Base-by-base conservation (phyloP, 495 filamentous ascomycete species). In the Neurospora sp. region DNA sequence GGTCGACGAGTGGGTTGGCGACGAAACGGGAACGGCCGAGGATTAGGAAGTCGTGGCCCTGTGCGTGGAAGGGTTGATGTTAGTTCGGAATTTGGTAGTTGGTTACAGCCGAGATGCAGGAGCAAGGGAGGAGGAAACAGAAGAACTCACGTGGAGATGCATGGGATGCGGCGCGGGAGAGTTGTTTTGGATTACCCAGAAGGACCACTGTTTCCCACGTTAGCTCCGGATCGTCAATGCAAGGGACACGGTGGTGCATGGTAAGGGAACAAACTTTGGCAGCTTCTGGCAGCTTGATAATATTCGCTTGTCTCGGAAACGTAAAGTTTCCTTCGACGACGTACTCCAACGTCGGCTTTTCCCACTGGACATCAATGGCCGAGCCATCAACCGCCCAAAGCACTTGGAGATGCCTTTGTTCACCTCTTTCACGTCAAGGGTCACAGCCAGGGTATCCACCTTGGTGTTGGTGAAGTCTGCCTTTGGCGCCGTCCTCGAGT, bases 41-140 rank as follows among this genome's bases (percentile, higher is more conserved):
- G 31, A 90, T 78, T 59, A 77, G 82, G 81, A 90, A 90, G 74
- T 90, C 83, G 74, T 91, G 84, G 22, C 87, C 87, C 53, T 61
- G 12, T 45, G 41, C 9, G 9, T 22, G n/a, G 45, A 53, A 44
- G 45, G 22, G 12, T 0, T 59, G 48, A 31, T 16, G 22, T 61
- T 61, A 61, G 48, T 4, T 6, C 2, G 35, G 35, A 37, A 37
- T 37, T 37, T 6, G 35, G 35, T 37, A 0, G 4, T 37, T 7
- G 35, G 35, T 37, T 37, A 5, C 35, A 37, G 35, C 35, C 35
- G 35, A 37, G 35, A 37, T 37, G 35, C 35, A 61, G 3, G 45
- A 27, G 22, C 22, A 61, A 61, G 48, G 48, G 48, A 61, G 48
- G 22, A 27, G 48, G 22, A 9, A 22, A 3, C 10, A 31, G 12